These are phyloP conservation scores for Abrus pulchellus DNA, from an alignment of 306 rosid genomes.

Conservation along the genomic window DNA sequence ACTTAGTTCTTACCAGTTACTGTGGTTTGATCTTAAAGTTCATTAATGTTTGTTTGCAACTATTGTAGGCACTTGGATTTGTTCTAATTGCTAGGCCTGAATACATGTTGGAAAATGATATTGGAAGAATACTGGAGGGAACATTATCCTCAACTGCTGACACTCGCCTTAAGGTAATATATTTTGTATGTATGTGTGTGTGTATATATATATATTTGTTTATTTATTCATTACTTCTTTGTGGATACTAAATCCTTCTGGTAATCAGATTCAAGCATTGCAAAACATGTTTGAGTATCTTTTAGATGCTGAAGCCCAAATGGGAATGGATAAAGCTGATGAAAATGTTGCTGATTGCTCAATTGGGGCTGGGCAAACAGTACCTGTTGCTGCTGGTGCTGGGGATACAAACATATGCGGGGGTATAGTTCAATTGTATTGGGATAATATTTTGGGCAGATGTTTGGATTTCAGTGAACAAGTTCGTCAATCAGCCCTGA, in stretches of 20 bases:
- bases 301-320: slow-evolving; percentile 89
- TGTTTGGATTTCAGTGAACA: slow-evolving; percentile 82
- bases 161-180: slow-evolving; percentile 80
- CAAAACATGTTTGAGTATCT: slow-evolving; percentile 95
- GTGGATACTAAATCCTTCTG: slow-evolving; percentile 52
- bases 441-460: slow-evolving; percentile 86
- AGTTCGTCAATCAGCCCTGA: slow-evolving; percentile 87
- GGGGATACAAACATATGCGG: slow-evolving; percentile 99
- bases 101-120: slow-evolving; percentile 85
- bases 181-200: background rate
- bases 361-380: slow-evolving; percentile 73
- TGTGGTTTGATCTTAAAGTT: slow-evolving; percentile 37
- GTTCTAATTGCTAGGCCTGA: slow-evolving; percentile 95
- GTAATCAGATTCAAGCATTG: slow-evolving; percentile 89
- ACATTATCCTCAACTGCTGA: slow-evolving; percentile 69
- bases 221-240: background rate
- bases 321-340: slow-evolving; percentile 71
- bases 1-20: slow-evolving; percentile 21
- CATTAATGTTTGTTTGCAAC: slow-evolving; percentile 49
- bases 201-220: no score
- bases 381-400: slow-evolving; percentile 99
- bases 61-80: slow-evolving; percentile 90
- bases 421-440: slow-evolving; percentile 93
- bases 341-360: slow-evolving; percentile 56
- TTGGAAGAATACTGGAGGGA: slow-evolving; percentile 80